Evolutionary conservation across 2,329 filamentous ascomycete species (phyloP), one percentile per base, ranked within the genome.

Genomic region (Colletotrichum sp.): DNA sequence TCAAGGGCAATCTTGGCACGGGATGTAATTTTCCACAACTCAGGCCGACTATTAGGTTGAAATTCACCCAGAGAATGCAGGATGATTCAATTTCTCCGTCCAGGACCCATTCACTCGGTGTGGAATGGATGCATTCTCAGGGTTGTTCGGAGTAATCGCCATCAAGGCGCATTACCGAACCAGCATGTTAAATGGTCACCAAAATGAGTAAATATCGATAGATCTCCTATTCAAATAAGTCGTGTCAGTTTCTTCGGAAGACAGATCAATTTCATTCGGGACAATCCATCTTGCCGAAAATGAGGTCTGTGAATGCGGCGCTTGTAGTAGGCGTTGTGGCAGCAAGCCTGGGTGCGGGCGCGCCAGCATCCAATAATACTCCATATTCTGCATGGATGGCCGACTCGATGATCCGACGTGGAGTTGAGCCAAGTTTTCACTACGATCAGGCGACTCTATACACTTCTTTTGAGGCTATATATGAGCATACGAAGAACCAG

Each of bases 381-480:
- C 32, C 79, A 15, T 85, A 85, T 63, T 80, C 85, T 1, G 72
- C 79, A 12, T 82, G 80, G 81, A 88, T 89, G 84, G 86, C 88
- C 13, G 84, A 88, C 66, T 89, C 88, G 3, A 87, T 88, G 78
- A 86, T 90, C 57, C 79, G 81, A 66, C 81, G 84, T 77, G 82
- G 83, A 5, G 81, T 88, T 5, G 73, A 81, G 2, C 80, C 86
- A 1, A 85, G 85, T n/a, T 84, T 84, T 55, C 82, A 85, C 74
- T 89, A 89, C 77, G 85, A 85, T 26, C 82, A 88, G 71, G 86
- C 85, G 4, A 86, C 88, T 6, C 81, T 90, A 1, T 88, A 89
- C 74, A 83, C 86, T 15, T 88, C 86, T 1, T 83, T 89, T 52
- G 86, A 89, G 74, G 86, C 86, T 26, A 85, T 87, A 5, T 87